A percentile compares a stretch with the other conserved stretches of the same genome.
Conservation (phyloP, 2,329 filamentous ascomycete species). For the Cercospora sp. region DNA sequence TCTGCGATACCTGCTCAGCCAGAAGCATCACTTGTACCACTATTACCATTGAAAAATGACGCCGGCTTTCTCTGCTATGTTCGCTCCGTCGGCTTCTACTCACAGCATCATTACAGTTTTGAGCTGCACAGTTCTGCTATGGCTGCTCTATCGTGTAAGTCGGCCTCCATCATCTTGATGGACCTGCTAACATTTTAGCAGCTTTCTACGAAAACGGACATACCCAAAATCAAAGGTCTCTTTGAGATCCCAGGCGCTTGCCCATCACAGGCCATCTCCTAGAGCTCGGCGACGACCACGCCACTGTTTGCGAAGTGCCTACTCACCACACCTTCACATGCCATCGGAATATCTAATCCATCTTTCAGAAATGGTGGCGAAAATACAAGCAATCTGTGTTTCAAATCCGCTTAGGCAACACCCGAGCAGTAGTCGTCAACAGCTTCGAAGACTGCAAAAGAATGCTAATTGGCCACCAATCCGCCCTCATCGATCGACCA, state of each 20-base stretch:
- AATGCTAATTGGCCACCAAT: conserved; percentile 53
- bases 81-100: background rate
- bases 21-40: background rate
- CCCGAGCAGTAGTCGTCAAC: conserved; percentile 55
- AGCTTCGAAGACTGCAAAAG: conserved; percentile 56
- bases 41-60: background rate
- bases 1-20: background rate
- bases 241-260: conserved; percentile 54
- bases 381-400: conserved; percentile 52
- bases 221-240: conserved; percentile 46
- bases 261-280: conserved; percentile 55
- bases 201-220: background rate
- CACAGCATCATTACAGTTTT: background rate
- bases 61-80: background rate
- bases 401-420: conserved; percentile 57
- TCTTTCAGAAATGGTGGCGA: conserved; percentile 44
- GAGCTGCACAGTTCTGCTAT: background rate
- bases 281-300: conserved; percentile 56
- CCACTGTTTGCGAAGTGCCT: conserved; percentile 47
- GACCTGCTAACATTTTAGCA: background rate
- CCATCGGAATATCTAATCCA: too few relatives aligned
- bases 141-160: conserved; percentile 21
- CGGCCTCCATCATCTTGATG: background rate
- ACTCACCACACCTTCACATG: too few relatives aligned
- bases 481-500: conserved; percentile 50